A percentile compares a stretch with the other conserved stretches of the same genome.
phyloP scores from a whole-genome alignment of 352 stramenopile genomes.

The Pythium chondricola region DNA sequence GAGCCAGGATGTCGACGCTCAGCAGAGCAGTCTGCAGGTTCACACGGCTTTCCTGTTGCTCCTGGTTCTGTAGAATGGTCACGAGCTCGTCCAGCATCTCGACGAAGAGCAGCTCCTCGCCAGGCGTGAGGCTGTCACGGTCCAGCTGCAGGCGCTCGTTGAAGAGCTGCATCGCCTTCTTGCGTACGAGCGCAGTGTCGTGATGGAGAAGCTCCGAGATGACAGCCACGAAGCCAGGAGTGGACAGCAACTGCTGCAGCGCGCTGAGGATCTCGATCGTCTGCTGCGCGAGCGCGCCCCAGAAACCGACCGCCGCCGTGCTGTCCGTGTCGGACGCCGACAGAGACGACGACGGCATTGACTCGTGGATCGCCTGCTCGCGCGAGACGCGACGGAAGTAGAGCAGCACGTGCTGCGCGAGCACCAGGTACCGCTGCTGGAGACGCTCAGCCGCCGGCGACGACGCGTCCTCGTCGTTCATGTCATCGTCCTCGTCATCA shows the following conservation, averaged over 20 bases:
- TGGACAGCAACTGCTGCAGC: conserved; percentile 79
- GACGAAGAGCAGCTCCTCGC: conserved; percentile 78
- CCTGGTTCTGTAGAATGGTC: conserved; percentile 51
- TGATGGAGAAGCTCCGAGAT: conserved; percentile 82
- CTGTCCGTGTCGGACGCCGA: conserved; percentile 8
- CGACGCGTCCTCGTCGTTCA: conserved; percentile 27
- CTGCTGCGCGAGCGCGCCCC: conserved; percentile 36
- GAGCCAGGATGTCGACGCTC: conserved; percentile 77
- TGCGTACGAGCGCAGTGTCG: conserved; percentile 80
- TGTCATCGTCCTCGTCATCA: conserved; percentile 6
- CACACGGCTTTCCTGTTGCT: conserved; percentile 55
- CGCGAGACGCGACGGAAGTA: conserved; percentile 77
- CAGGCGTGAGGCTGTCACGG: conserved; percentile 42
- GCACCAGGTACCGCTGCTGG: conserved; percentile 73
- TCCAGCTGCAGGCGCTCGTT: conserved; percentile 79
- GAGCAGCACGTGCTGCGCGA: conserved; percentile 70
- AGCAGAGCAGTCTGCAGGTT: conserved; percentile 82
- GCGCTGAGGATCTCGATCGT: conserved; percentile 74
- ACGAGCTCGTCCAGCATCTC: conserved; percentile 85
- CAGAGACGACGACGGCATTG: conserved; percentile 4
- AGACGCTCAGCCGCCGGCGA: conserved; percentile 29
- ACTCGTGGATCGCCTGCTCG: conserved; percentile 53
- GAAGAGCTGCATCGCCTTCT: conserved; percentile 86
- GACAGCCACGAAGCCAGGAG: conserved; percentile 78
- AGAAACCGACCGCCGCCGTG: conserved; percentile 32